These are phyloP conservation scores for Starmerella asiatica DNA, from an alignment of 805 yeast genomes.

Conservation along the genomic window DNA sequence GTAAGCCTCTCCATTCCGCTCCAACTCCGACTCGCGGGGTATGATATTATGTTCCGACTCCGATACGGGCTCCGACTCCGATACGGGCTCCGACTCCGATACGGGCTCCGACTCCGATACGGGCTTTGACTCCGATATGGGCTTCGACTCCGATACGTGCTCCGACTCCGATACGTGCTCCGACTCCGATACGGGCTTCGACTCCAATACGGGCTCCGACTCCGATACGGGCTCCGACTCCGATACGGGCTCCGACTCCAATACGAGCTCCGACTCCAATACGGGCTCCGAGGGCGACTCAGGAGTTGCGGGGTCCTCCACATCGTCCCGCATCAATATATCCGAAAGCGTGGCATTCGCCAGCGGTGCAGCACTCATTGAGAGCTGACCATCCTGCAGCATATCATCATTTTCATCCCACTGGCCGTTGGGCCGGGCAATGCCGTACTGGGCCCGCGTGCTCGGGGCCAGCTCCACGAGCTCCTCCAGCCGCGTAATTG, in stretches of 20 bases:
- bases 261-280: neutral
- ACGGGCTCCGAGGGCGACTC: no score
- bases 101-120: neutral
- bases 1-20: neutral
- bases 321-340: neutral
- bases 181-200: no score
- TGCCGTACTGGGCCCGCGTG: neutral
- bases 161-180: neutral
- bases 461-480: neutral
- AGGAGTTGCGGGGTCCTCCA: no score
- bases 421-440: neutral
- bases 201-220: neutral
- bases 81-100: no score
- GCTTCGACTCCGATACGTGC: neutral
- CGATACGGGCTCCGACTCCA: no score
- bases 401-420: neutral
- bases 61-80: neutral
- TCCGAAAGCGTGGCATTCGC: no score
- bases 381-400: neutral
- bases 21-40: neutral
- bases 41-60: no score
- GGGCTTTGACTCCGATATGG: no score
- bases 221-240: neutral
- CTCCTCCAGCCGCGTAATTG: conserved; percentile 6
- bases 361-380: neutral